Evolutionary conservation across 257 asterid species (phyloP), one percentile per base, ranked within the genome.

Genomic region (Anisodus tanguticus): DNA sequence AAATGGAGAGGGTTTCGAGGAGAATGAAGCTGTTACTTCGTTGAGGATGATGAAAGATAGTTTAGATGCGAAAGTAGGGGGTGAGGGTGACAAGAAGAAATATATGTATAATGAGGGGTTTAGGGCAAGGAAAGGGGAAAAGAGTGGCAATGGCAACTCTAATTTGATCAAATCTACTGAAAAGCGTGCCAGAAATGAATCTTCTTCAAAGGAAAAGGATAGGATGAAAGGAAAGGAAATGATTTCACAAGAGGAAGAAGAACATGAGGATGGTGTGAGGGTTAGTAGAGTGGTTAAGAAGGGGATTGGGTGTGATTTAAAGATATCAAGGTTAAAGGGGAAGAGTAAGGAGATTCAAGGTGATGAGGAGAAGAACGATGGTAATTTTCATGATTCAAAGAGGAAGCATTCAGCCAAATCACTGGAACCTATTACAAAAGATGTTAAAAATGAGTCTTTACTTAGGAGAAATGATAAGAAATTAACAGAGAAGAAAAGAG

Each of bases 291-390:
- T 82, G 80, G 80, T 64, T 37, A 74, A 70, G 51, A 43, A 51
- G 10, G 26, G 67, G 22, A 22, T 60, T 57, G 71, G 0, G 17
- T 31, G 35, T 71, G 86, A 70, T 19, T 8, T 19, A 17, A 80
- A 81, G 84, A 60, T 62, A 17, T 77, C 72, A n/a, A 37, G 22
- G 83, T 69, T 83, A 26, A 54, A 58, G 69, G 80, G 79, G 69
- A 81, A 59, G 70, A 39, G 4, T n/a, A 60, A 83, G 64, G 81
- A 45, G 60, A 53, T 15, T 80, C 63, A 39, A 59, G 71, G 72
- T 72, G 63, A 71, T n/a, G 84, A 77, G 43, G 80, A 72, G 80
- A 49, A 47, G 58, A 77, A 79, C 62, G 71, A 41, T 83, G 85
- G 63, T 60, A 17, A 55, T 54, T 13, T 13, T 55, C 77, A 83